Base-by-base conservation (phyloP, 1,139 yeast species). In the Suhomyces bolitotheri region DNA sequence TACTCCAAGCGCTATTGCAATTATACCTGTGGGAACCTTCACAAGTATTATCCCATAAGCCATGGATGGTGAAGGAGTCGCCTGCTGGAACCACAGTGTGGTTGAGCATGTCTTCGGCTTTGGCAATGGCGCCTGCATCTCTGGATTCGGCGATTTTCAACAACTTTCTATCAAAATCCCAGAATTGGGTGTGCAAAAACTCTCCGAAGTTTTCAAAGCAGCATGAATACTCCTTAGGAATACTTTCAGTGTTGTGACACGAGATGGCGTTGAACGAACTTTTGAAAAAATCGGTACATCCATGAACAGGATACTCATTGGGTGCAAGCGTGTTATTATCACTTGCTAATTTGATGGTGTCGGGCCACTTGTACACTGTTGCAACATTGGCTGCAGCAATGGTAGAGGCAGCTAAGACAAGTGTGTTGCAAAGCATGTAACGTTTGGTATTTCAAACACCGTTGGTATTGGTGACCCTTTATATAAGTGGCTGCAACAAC, bases 1-100 rank as follows among this genome's bases (percentile, higher is more conserved):
- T 51, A 43, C 61, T 68, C 39, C 61, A 53, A 6, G 50, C 47
- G 2, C 63, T 58, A 34, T 56, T 49, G 49, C 73, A 67, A 46
- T 51, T 56, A 41, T 51, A 59, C 27, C 56, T 56, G 49, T 58
- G 66, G 9, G 58, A 48, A 7, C 71, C 70, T 40, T 66, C 58
- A 45, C 71, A 66, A 40, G 54, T 50, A 43, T 67, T 72, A 40
- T 58, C 58, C 73, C 72, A 67, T 36, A 66, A 58, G 0, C 73
- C 73, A 42, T 67, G 73, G 36, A 67, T 61, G 26, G 73, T 67
- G 49, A 67, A 66, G 2, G 58, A 48, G 21, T 51, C 40, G 30
- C 38, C 46, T 16, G 49, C 44, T 17, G 42, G 41, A 21, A 45
- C 51, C 24, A 38, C 36, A 17, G 30, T 25, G 27, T 41, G 43